Base-by-base conservation (phyloP, 2,329 filamentous ascomycete genomes). In the Fusarium papillatum region DNA sequence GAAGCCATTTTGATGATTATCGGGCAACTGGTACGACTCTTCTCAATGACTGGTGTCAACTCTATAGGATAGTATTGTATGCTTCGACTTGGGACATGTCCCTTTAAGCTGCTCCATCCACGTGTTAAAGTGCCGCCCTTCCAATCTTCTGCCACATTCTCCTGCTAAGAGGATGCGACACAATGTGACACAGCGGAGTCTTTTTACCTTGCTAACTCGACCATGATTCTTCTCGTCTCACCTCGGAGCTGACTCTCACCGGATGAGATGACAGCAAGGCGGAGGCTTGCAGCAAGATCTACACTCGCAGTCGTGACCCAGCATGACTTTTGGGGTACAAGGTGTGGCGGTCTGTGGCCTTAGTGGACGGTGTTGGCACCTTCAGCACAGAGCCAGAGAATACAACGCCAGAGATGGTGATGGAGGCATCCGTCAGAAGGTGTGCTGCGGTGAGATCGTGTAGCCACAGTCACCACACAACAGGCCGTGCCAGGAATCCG, bases 1-100 rank as follows among this genome's bases (percentile, higher is more conserved):
- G 78, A 80, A 43, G 77, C 78, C 78, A 80, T 80, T 22, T 78
- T 77, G 68, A 67, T 29, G 14, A 13, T 62, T 62, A 31, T 31
- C 19, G 26, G 46, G 38, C 19, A 46, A 43, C 11, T 22, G 31
- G 13, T n/a, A 10, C 24, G 24, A 29, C 16, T 65, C 19, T 41
- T 29, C 22, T 38, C 22, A 26, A 26, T 26, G 10, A 19, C 17
- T 17, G 24, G 31, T 24, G 7, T 63, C n/a, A 11, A 64, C 43
- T 7, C 10, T 22, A 8, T 57, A n/a, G 19, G 22, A 59, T 14
- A 14, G 34, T 50, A n/a, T 9, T 53, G 22, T 16, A 62, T 38
- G 19, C n/a, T 24, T 50, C 5, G n/a, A 41, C 50, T n/a, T 29
- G 61, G 68, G 26, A 64, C 24, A 62, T 48, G 61, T 2, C 39